phyloP scores from a whole-genome alignment of 371 early-diverging fungal species.

The Mycotypha africana region DNA sequence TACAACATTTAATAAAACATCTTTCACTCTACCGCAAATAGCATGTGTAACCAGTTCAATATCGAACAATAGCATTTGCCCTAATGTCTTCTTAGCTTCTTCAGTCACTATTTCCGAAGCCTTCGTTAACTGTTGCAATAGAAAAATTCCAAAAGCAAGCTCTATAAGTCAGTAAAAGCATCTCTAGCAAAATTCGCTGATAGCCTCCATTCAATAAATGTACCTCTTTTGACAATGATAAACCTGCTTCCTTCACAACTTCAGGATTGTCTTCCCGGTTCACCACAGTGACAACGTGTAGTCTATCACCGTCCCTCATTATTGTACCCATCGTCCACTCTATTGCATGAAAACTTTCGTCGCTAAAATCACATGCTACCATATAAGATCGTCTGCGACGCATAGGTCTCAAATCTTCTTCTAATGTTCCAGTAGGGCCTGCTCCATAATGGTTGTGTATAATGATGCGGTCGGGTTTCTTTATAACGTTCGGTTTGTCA shows the following conservation, averaged over 20 bases:
- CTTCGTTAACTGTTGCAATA: conserved; percentile 15
- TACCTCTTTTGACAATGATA: conserved; percentile 24
- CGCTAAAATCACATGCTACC: conserved; percentile 41
- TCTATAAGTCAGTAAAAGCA: too few relatives aligned
- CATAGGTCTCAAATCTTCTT: neutral
- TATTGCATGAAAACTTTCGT: conserved; percentile 34
- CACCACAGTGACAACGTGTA: conserved; percentile 47
- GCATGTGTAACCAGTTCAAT: conserved; percentile 41
- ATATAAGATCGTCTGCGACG: conserved; percentile 21
- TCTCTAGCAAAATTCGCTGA: too few relatives aligned
- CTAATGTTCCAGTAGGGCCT: conserved; percentile 13
- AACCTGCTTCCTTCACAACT: conserved; percentile 19
- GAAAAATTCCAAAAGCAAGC: neutral
- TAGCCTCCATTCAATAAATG: neutral
- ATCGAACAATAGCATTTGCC: conserved; percentile 41
- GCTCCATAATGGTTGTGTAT: conserved; percentile 20
- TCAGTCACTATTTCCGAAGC: conserved; percentile 26
- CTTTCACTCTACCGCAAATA: conserved; percentile 47
- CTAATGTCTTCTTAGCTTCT: conserved; percentile 22
- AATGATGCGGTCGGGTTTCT: conserved; percentile 15
- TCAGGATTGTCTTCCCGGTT: conserved; percentile 38
- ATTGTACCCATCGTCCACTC: conserved; percentile 59
- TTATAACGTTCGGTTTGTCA: conserved; percentile 8
- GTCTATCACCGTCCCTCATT: conserved; percentile 49
- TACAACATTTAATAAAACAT: conserved; percentile 37